These are phyloP conservation scores for sunflower (Helianthus annuus) DNA, from an alignment of 129 eudicot genomes.

Conservation along the genomic window DNA sequence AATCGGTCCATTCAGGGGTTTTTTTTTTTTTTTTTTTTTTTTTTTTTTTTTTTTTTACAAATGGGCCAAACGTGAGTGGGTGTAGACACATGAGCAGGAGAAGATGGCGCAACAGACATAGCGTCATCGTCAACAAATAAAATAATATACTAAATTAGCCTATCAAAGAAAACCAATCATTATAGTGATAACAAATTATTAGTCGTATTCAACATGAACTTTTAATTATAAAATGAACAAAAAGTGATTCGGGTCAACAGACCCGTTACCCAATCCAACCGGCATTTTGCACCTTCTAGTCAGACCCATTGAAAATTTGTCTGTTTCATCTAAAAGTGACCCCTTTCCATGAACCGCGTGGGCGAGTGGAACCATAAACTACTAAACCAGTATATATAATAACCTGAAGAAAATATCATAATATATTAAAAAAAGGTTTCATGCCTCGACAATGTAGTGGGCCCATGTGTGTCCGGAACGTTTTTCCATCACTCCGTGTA, in stretches of 20 bases:
- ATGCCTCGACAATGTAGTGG: slow-evolving; percentile 74
- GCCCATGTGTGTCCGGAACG: slow-evolving; percentile 61
- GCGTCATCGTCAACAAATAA: too few relatives aligned
- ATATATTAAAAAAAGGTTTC: not conserved
- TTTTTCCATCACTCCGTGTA: slow-evolving; percentile 66
- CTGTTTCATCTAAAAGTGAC: not conserved
- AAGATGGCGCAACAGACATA: too few relatives aligned
- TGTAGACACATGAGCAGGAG: too few relatives aligned
- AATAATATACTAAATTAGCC: not conserved
- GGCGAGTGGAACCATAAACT: not conserved
- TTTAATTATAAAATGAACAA: not conserved
- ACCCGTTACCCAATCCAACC: not conserved
- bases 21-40: not conserved
- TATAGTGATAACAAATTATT: not conserved
- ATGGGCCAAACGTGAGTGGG: not conserved
- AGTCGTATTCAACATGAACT: not conserved
- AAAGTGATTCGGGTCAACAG: not conserved
- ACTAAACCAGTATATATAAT: not conserved
- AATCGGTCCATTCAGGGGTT: not conserved
- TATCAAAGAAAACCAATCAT: not conserved
- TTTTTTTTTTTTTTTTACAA: not conserved
- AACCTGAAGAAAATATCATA: not conserved
- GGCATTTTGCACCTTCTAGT: not conserved
- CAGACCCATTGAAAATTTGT: not conserved
- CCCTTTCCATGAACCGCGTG: not conserved